A percentile compares a stretch with the other conserved stretches of the same genome.
Conservation (phyloP, 768 basidiomycete genomes). For the Pluteus cervinus region DNA sequence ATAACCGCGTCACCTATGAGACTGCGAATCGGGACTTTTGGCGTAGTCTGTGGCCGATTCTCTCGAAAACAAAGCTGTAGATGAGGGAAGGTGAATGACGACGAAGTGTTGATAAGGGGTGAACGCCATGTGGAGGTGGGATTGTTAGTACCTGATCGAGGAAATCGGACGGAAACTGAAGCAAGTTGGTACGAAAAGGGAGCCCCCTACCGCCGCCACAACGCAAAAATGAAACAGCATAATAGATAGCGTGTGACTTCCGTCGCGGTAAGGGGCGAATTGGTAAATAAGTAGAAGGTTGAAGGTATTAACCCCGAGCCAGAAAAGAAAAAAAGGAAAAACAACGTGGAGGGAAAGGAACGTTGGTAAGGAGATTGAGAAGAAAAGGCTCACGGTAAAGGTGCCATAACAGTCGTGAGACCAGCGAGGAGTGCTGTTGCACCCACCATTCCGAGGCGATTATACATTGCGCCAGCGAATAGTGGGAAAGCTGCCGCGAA, state of each 20-base stretch:
- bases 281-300: too few species aligned
- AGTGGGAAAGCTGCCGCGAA: conserved; percentile 60
- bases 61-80: conserved; percentile 17
- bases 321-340: not conserved
- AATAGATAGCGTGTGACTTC: too few species aligned
- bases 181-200: too few species aligned
- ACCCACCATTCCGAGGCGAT: conserved; percentile 60
- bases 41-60: conserved; percentile 17
- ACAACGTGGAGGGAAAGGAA: conserved; percentile 4
- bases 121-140: conserved; percentile 28
- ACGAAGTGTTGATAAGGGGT: conserved; percentile 29
- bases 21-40: conserved; percentile 16
- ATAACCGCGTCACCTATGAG: not conserved
- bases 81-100: conserved; percentile 1
- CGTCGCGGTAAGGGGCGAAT: too few species aligned
- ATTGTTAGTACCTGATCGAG: too few species aligned
- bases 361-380: too few species aligned
- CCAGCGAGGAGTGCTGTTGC: conserved; percentile 70
- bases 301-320: too few species aligned
- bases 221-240: too few species aligned
- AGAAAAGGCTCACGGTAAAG: conserved; percentile 59
- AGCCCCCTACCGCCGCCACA: too few species aligned
- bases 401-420: conserved; percentile 53
- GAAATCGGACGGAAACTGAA: too few species aligned
- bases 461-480: conserved; percentile 66